Evolutionary conservation across 768 basidiomycete species (phyloP).

Genomic region (Collybiopsis luxurians): DNA sequence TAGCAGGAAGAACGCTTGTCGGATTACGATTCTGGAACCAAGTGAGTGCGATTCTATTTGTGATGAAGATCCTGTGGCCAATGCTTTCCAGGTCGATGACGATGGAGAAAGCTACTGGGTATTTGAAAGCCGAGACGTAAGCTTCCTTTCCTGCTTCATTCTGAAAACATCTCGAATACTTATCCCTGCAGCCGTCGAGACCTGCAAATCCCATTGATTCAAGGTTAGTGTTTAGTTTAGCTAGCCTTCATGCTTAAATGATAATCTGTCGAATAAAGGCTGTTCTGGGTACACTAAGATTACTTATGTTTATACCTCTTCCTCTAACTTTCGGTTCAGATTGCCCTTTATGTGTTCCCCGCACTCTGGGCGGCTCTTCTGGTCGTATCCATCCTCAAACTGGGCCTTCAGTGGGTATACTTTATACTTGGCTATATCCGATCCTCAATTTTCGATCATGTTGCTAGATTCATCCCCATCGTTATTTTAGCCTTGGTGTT

Average conservation of each 20-base stretch:
- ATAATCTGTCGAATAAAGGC: constrained; percentile 43
- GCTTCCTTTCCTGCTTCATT: constrained; percentile 21
- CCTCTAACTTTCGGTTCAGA: constrained; percentile 39
- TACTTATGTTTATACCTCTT: constrained; percentile 3
- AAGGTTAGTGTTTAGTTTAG: constrained; percentile 46
- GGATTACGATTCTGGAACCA: constrained; percentile 99
- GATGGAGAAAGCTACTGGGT: constrained; percentile 98
- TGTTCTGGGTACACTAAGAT: constrained; percentile 77
- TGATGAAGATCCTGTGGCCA: too few species aligned
- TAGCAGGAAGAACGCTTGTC: constrained; percentile 89
- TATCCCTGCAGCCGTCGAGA: constrained; percentile 63
- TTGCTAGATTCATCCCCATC: constrained; percentile 85
- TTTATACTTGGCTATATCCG: constrained; percentile 9
- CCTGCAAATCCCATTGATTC: constrained; percentile 88
- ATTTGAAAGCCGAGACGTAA: constrained; percentile 93
- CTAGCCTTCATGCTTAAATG: constrained; percentile 1
- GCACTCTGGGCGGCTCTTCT: constrained; percentile 84
- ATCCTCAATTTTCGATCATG: neutral
- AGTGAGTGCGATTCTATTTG: constrained; percentile 30
- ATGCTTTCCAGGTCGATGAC: constrained; percentile 76
- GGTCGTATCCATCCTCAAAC: constrained; percentile 85
- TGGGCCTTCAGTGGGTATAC: constrained; percentile 75
- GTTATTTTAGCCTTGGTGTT: constrained; percentile 93
- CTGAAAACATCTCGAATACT: neutral
- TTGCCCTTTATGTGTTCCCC: constrained; percentile 88